Conservation (phyloP, 2,329 filamentous ascomycete genomes). For the Alternaria incomplexa region DNA sequence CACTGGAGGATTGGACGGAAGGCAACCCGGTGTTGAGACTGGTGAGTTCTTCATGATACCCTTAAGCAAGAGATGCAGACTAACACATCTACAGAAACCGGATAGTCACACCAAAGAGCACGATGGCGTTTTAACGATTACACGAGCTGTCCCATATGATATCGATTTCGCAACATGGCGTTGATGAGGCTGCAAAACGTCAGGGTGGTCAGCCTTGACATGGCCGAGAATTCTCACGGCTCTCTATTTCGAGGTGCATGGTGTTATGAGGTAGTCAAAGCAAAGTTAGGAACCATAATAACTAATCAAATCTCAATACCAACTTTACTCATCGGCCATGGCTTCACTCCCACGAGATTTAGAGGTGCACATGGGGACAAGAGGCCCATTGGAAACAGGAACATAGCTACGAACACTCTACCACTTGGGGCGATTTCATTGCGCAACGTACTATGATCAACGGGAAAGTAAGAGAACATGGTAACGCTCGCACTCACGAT, state of each 20-base stretch:
- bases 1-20: slow-evolving; percentile 72
- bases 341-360: neutral
- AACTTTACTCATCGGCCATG: neutral
- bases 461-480: neutral
- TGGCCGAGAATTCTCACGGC: neutral
- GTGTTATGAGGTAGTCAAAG: neutral
- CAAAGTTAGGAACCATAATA: neutral
- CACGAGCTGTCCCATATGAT: neutral
- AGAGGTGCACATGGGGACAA: neutral
- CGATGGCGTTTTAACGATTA: neutral
- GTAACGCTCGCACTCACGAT: neutral
- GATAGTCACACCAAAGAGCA: neutral
- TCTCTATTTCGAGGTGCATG: neutral
- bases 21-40: slow-evolving; percentile 89
- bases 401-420: neutral
- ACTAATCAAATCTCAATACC: neutral
- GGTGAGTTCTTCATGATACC: slow-evolving; percentile 33
- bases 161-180: neutral
- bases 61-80: slow-evolving; percentile 11
- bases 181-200: neutral
- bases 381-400: neutral
- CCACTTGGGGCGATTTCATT: neutral
- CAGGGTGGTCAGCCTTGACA: neutral
- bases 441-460: neutral
- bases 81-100: slow-evolving; percentile 33